phyloP scores from a whole-genome alignment of 371 early-diverging fungal genomes.

The Nematocida major region DNA sequence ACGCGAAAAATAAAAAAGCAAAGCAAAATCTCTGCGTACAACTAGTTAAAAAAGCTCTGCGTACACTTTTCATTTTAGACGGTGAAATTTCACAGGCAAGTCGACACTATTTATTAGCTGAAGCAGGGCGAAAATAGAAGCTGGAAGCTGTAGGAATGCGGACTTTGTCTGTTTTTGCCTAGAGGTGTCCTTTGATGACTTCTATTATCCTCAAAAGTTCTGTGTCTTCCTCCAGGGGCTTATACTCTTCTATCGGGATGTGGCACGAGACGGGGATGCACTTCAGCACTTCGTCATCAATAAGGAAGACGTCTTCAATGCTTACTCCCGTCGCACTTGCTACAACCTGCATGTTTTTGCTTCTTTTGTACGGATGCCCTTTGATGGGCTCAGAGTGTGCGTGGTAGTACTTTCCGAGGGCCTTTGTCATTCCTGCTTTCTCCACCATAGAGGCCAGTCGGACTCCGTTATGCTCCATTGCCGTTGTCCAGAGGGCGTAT shows the following conservation, averaged over 20 bases:
- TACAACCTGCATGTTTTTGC: constrained; percentile 50
- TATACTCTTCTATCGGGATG: constrained; percentile 39
- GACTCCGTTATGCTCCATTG: constrained; percentile 54
- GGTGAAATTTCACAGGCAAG: too few relatives aligned
- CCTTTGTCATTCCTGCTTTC: constrained; percentile 32
- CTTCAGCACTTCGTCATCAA: constrained; percentile 55
- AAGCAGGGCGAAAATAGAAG: too few relatives aligned
- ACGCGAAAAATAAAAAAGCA: too few relatives aligned
- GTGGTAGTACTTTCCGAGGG: constrained; percentile 18
- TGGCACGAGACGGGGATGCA: constrained; percentile 28
- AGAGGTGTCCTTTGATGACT: constrained; percentile 2
- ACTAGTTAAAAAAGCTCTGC: too few relatives aligned
- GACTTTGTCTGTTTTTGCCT: not conserved
- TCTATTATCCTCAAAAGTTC: constrained; percentile 19
- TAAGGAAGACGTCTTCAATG: constrained; percentile 48
- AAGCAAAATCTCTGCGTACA: too few relatives aligned
- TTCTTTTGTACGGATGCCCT: constrained; percentile 31
- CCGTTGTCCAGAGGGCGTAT: constrained; percentile 61
- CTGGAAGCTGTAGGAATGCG: too few relatives aligned
- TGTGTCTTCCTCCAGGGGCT: constrained; percentile 28
- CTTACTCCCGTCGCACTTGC: constrained; percentile 7
- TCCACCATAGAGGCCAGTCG: constrained; percentile 31
- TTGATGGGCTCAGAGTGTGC: constrained; percentile 22
- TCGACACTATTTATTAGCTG: not conserved
- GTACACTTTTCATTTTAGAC: too few relatives aligned